Percentiles rank a stretch among this genome's conserved stretches.
Evolutionary conservation across 1,284 basidiomycete species (phyloP).

Genomic region (Amylostereum areolatum): DNA sequence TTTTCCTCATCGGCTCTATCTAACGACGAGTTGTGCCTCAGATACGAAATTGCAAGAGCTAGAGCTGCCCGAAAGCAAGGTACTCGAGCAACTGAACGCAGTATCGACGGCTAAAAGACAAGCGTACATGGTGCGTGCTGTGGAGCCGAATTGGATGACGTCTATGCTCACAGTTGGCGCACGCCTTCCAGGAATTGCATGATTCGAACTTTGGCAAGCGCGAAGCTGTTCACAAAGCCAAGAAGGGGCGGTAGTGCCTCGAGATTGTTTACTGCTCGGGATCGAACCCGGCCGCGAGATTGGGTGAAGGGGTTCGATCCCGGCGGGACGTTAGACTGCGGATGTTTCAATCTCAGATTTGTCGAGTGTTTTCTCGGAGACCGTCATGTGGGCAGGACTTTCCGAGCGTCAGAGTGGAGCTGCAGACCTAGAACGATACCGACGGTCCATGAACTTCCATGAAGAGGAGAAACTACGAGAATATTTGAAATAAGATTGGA

Average conservation of each 20-base stretch:
- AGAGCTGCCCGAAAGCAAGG: conserved; percentile 72
- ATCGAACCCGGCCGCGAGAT: neutral
- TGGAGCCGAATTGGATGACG: conserved; percentile 1
- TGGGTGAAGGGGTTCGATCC: no score
- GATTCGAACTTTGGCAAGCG: conserved; percentile 89
- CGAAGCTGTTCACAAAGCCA: conserved; percentile 74
- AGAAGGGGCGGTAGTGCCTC: conserved; percentile 37
- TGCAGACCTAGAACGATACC: no score
- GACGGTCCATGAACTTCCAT: no score
- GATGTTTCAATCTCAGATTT: no score
- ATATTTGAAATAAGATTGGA: no score
- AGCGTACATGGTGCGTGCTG: conserved; percentile 78
- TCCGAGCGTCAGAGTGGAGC: no score
- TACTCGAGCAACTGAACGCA: conserved; percentile 81
- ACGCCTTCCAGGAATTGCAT: conserved; percentile 68
- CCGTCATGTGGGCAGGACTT: no score
- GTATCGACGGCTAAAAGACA: conserved; percentile 91
- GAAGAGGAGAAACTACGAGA: no score
- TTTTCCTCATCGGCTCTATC: neutral
- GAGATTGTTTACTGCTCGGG: conserved; percentile 14
- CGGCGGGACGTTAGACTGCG: no score
- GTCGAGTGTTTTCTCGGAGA: no score
- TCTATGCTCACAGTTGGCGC: neutral
- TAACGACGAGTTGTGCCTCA: conserved; percentile 20
- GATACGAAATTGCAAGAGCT: conserved; percentile 74